A percentile compares a stretch with the other conserved stretches of the same genome.
Conservation (phyloP, 805 yeast species). For the Lipomyces yamadae region DNA sequence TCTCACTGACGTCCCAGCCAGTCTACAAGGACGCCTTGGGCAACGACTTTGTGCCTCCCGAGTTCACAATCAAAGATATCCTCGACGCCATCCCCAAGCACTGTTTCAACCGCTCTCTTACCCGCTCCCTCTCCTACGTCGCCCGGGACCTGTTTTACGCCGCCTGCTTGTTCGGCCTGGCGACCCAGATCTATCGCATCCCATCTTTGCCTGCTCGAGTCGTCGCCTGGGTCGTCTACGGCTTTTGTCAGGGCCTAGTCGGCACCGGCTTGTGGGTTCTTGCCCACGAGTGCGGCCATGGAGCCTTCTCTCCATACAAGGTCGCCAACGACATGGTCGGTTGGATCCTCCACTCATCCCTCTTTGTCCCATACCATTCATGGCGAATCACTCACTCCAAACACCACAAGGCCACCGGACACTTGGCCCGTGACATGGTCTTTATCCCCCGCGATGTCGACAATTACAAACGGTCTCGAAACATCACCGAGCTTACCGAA, state of each 20-base stretch:
- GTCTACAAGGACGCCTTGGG: constrained; percentile 50
- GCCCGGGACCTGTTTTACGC: constrained; percentile 61
- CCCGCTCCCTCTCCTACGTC: constrained; percentile 65
- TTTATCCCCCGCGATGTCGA: constrained; percentile 76
- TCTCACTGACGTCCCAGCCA: constrained; percentile 4
- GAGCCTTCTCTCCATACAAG: constrained; percentile 76
- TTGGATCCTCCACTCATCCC: constrained; percentile 78
- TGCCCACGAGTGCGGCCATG: constrained; percentile 93
- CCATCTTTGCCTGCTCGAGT: constrained; percentile 54
- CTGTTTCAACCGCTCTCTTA: constrained; percentile 69
- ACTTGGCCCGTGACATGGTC: constrained; percentile 80
- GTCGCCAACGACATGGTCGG: constrained; percentile 79
- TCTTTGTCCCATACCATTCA: constrained; percentile 83
- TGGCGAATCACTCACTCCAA: constrained; percentile 85
- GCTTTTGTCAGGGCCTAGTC: constrained; percentile 63
- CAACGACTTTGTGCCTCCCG: constrained; percentile 71
- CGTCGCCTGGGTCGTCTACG: constrained; percentile 62
- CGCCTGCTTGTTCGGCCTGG: constrained; percentile 53
- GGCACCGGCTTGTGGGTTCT: constrained; percentile 82
- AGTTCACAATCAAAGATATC: constrained; percentile 75
- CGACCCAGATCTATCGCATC: constrained; percentile 58
- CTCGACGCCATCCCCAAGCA: constrained; percentile 72
- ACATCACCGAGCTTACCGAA: constrained; percentile 60
- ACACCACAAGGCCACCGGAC: constrained; percentile 91
- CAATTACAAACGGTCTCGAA: constrained; percentile 53